Conservation (phyloP, 1,284 basidiomycete genomes). For the Malassezia pachydermatis region DNA sequence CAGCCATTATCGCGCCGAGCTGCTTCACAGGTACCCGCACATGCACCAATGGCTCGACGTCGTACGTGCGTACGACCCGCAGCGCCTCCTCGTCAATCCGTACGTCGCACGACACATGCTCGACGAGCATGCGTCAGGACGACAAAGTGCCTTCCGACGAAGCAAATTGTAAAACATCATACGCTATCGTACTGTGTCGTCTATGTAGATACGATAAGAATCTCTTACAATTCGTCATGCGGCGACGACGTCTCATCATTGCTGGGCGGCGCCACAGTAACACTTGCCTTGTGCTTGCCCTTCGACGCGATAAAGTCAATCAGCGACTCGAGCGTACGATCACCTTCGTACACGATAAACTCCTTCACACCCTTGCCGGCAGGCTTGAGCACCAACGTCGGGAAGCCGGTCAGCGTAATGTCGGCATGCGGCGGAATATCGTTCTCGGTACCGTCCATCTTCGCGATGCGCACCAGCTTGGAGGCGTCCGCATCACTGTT, state of each 20-base stretch:
- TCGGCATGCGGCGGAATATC: constrained; percentile 77
- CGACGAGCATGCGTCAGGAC: constrained; percentile 39
- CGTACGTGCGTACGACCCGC: constrained; percentile 65
- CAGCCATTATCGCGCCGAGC: constrained; percentile 58
- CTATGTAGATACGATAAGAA: not conserved
- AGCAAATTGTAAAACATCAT: constrained; percentile 3
- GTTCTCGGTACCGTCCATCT: constrained; percentile 93
- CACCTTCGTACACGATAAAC: constrained; percentile 61
- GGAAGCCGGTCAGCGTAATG: constrained; percentile 72
- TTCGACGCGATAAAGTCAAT: constrained; percentile 41
- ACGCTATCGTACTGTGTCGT: not conserved
- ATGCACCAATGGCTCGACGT: constrained; percentile 71
- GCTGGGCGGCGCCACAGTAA: not conserved
- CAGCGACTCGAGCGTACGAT: constrained; percentile 44
- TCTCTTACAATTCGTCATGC: constrained; percentile 6
- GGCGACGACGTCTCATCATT: not conserved
- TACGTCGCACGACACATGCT: constrained; percentile 54
- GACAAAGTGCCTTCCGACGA: constrained; percentile 6
- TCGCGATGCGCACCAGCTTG: constrained; percentile 68
- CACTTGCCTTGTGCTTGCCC: constrained; percentile 42
- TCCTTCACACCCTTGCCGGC: constrained; percentile 62
- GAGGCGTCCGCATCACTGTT: constrained; percentile 54
- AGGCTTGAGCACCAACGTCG: constrained; percentile 90
- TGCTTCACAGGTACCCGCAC: constrained; percentile 66
- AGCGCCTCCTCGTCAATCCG: constrained; percentile 60